These are phyloP conservation scores for Nakazawaea anatomiae DNA, from an alignment of 805 yeast genomes.

Conservation along the genomic window DNA sequence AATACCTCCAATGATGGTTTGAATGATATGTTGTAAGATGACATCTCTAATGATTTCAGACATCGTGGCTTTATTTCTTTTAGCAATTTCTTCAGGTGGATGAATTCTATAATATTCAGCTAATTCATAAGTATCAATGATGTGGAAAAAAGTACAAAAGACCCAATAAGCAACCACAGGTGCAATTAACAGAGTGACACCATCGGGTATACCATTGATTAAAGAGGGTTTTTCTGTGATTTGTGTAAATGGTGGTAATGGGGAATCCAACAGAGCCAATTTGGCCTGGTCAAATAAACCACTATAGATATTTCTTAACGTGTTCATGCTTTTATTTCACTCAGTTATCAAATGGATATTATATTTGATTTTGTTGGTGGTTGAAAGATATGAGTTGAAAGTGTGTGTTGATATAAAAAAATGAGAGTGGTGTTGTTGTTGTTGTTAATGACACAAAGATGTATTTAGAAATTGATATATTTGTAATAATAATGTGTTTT, in stretches of 20 bases:
- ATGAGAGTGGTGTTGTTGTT: too few species aligned
- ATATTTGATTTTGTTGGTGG: too few species aligned
- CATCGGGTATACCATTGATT: conserved; percentile 63
- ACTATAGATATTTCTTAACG: neutral
- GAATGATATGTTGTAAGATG: conserved; percentile 76
- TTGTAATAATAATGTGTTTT: too few species aligned
- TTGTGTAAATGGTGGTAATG: conserved; percentile 21
- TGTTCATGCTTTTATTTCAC: neutral
- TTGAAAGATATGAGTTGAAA: too few species aligned
- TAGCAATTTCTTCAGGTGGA: conserved; percentile 77
- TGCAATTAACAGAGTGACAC: conserved; percentile 58
- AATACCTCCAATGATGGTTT: conserved; percentile 60
- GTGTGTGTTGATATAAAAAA: too few species aligned
- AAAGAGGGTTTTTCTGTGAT: conserved; percentile 33
- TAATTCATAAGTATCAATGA: conserved; percentile 66
- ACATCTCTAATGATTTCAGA: conserved; percentile 76
- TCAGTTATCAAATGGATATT: too few species aligned
- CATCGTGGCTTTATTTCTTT: conserved; percentile 70
- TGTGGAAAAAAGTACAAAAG: conserved; percentile 65
- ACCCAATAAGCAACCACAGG: conserved; percentile 87
- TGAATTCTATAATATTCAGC: conserved; percentile 87
- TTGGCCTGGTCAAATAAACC: conserved; percentile 1
- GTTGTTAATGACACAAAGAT: too few species aligned
- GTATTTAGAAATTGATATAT: too few species aligned
- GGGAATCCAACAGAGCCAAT: conserved; percentile 9